Conservation (phyloP, 2,329 filamentous ascomycete genomes). For the Aureobasidium sp. region DNA sequence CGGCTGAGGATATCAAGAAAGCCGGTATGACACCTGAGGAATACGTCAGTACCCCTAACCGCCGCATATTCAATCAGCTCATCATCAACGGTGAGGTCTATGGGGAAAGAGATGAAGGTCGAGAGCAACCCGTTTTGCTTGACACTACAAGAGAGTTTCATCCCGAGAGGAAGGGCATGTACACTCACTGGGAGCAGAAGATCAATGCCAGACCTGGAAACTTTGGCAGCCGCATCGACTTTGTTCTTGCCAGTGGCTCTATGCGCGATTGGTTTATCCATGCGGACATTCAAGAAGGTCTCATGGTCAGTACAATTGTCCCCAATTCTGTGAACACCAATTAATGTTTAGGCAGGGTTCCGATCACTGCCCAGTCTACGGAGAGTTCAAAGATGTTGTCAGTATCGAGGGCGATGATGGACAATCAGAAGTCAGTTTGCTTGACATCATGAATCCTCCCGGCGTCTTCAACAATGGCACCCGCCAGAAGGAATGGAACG, state of each 20-base stretch:
- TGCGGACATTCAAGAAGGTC: slow-evolving; percentile 83
- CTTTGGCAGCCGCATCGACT: slow-evolving; percentile 88
- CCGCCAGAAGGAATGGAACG: slow-evolving; percentile 58
- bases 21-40: slow-evolving; percentile 61
- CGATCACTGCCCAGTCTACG: slow-evolving; percentile 93
- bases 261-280: slow-evolving; percentile 75
- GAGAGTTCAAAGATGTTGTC: slow-evolving; percentile 60
- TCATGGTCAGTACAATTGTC: slow-evolving; percentile 51
- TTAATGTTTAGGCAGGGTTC: slow-evolving; percentile 53
- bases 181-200: slow-evolving; percentile 93
- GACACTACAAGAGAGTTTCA: slow-evolving; percentile 81
- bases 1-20: slow-evolving; percentile 65
- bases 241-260: slow-evolving; percentile 72
- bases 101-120: slow-evolving; percentile 59
- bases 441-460: slow-evolving; percentile 70
- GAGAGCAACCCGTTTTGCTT: slow-evolving; percentile 67
- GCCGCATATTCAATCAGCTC: slow-evolving; percentile 80
- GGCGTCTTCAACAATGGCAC: slow-evolving; percentile 64
- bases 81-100: slow-evolving; percentile 64
- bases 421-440: slow-evolving; percentile 43
- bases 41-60: slow-evolving; percentile 64
- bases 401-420: slow-evolving; percentile 35
- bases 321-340: neutral
- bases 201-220: slow-evolving; percentile 95
- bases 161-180: slow-evolving; percentile 78